Conservation (phyloP, 352 stramenopile genomes). For the Phytophthora uliginosa region DNA sequence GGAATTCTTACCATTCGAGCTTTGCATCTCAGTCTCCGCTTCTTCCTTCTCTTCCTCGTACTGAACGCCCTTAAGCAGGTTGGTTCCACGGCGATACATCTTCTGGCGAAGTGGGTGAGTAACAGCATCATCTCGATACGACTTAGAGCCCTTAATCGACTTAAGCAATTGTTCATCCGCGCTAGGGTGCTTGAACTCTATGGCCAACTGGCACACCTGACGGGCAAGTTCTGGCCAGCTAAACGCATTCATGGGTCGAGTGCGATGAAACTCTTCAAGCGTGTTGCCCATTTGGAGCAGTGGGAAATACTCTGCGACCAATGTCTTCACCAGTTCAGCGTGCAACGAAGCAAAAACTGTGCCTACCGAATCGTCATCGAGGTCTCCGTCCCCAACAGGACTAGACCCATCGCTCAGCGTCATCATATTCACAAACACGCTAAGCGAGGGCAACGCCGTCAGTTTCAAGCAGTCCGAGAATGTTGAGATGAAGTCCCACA, state of each 20-base stretch:
- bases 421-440: constrained; percentile 62
- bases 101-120: constrained; percentile 64
- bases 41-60: constrained; percentile 59
- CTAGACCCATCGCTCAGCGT: constrained; percentile 55
- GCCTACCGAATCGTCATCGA: constrained; percentile 65
- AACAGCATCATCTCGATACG: constrained; percentile 74
- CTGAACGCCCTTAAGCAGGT: constrained; percentile 62
- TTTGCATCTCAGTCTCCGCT: constrained; percentile 15
- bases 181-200: constrained; percentile 78
- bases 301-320: constrained; percentile 77
- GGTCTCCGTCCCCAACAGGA: constrained; percentile 53
- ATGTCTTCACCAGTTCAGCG: constrained; percentile 52
- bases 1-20: constrained; percentile 21
- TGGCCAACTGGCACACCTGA: constrained; percentile 77
- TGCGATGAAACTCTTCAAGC: constrained; percentile 78
- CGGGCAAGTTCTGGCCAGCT: constrained; percentile 87
- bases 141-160: constrained; percentile 78
- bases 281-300: constrained; percentile 76
- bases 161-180: constrained; percentile 81
- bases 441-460: constrained; percentile 58
- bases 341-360: constrained; percentile 63
- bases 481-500: constrained; percentile 83
- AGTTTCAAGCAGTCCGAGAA: constrained; percentile 76
- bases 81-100: constrained; percentile 42
- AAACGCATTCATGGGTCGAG: constrained; percentile 78